Evolutionary conservation across 2,329 filamentous ascomycete species (phyloP).

Genomic region (Fusarium liriodendri): DNA sequence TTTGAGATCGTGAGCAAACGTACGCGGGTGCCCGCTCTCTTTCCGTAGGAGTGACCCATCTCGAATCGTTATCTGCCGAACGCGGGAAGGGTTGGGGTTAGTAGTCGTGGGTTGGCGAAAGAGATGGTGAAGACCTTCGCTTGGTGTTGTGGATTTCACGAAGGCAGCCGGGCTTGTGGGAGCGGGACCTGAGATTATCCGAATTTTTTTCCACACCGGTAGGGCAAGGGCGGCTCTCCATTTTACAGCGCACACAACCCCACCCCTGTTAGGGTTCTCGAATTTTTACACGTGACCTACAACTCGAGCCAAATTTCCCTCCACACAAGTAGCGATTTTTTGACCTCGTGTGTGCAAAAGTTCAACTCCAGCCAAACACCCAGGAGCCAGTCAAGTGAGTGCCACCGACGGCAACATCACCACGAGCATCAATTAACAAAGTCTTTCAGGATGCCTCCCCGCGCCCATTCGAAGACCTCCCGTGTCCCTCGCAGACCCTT

Average conservation of each 20-base stretch:
- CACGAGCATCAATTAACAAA: constrained; percentile 44
- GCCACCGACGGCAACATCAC: constrained; percentile 11
- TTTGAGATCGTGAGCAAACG: constrained; percentile 52
- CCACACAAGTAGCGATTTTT: constrained; percentile 39
- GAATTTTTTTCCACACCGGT: constrained; percentile 44
- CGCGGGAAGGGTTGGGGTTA: constrained; percentile 52
- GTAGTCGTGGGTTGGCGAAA: constrained; percentile 57
- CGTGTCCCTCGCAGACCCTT: constrained; percentile 98
- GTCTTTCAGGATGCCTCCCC: constrained; percentile 53
- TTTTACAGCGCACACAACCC: constrained; percentile 10
- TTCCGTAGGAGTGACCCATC: constrained; percentile 90
- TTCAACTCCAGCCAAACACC: constrained; percentile 51
- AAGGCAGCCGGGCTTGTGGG: constrained; percentile 50
- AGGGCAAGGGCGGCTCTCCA: constrained; percentile 48
- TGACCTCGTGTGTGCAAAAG: constrained; percentile 46
- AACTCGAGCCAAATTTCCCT: background rate
- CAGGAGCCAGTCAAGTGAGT: constrained; percentile 56
- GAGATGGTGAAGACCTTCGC: constrained; percentile 48
- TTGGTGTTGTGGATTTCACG: constrained; percentile 53
- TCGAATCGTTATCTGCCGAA: constrained; percentile 65
- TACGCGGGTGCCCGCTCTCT: constrained; percentile 87
- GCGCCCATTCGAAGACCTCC: constrained; percentile 98
- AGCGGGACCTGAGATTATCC: constrained; percentile 52
- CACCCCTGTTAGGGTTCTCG: constrained; percentile 49
- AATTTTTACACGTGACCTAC: constrained; percentile 43